Evolutionary conservation across 805 yeast species (phyloP).

Genomic region (Saturnispora gosingensis): DNA sequence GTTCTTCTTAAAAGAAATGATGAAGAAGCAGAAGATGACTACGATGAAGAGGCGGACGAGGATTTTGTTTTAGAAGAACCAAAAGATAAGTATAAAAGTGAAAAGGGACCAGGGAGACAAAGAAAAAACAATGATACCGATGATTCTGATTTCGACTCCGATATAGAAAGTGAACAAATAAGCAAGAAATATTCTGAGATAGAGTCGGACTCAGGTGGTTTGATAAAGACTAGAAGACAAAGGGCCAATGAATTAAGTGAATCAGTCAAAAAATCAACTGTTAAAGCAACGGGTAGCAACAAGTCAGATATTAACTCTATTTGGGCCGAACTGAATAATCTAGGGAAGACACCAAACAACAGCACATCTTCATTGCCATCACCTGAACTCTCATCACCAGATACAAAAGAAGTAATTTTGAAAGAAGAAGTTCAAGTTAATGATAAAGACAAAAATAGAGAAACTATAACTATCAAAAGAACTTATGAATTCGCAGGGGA

Average conservation of each 20-base stretch:
- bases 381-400: neutral
- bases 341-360: neutral
- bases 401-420: neutral
- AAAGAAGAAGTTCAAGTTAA: neutral
- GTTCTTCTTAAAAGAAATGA: neutral
- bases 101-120: neutral
- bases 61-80: slow-evolving; percentile 6
- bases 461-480: slow-evolving; percentile 61
- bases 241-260: slow-evolving; percentile 7
- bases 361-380: neutral
- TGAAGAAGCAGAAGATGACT: slow-evolving; percentile 4
- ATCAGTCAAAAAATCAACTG: neutral
- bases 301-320: slow-evolving; percentile 38
- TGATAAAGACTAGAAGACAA: slow-evolving; percentile 14
- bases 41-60: slow-evolving; percentile 6
- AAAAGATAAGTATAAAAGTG: neutral
- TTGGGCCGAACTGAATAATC: slow-evolving; percentile 44
- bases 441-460: slow-evolving; percentile 14
- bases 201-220: slow-evolving; percentile 12
- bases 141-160: slow-evolving; percentile 1
- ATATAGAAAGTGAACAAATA: neutral
- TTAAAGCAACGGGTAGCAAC: neutral
- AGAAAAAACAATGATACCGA: neutral
- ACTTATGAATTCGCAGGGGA: slow-evolving; percentile 88
- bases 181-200: neutral